Evolutionary conservation across 106 monocot genomes (phyloP).

Genomic region (Apostasia ramifera): DNA sequence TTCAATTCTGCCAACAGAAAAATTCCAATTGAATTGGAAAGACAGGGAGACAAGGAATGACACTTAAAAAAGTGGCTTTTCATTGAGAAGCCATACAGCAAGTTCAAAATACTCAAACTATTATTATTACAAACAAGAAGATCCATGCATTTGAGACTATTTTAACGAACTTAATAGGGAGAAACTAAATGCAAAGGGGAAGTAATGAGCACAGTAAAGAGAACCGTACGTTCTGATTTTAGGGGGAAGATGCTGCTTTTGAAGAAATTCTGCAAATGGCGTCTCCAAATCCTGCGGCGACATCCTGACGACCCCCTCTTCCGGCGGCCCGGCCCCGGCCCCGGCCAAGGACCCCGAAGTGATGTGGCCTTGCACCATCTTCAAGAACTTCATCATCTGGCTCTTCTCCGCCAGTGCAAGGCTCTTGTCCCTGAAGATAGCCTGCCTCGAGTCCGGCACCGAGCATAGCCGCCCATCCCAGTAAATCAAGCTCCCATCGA

Average conservation of each 20-base stretch:
- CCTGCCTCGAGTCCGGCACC: conserved; percentile 90
- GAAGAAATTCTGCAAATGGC: conserved; percentile 68
- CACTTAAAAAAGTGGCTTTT: no score
- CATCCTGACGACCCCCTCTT: conserved; percentile 16
- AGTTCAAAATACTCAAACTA: no score
- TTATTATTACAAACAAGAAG: no score
- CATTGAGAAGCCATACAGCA: no score
- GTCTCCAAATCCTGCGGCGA: conserved; percentile 50
- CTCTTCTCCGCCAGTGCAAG: conserved; percentile 74
- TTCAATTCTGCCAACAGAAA: no score
- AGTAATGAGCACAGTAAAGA: not conserved
- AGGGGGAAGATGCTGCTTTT: conserved; percentile 58
- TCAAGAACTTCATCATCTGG: conserved; percentile 64
- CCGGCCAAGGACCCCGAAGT: conserved; percentile 6
- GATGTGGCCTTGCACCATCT: conserved; percentile 59
- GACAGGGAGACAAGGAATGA: no score
- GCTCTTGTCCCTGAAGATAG: conserved; percentile 69
- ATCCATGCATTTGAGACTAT: no score
- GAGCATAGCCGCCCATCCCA: conserved; percentile 54
- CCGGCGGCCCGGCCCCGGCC: not conserved
- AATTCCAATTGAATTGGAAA: no score
- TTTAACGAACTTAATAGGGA: no score
- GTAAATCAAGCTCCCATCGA: conserved; percentile 60
- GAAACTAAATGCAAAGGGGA: not conserved
- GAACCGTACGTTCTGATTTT: conserved; percentile 64